Base-by-base conservation (phyloP, 257 asterid species). In the Gynochthodes officinalis region DNA sequence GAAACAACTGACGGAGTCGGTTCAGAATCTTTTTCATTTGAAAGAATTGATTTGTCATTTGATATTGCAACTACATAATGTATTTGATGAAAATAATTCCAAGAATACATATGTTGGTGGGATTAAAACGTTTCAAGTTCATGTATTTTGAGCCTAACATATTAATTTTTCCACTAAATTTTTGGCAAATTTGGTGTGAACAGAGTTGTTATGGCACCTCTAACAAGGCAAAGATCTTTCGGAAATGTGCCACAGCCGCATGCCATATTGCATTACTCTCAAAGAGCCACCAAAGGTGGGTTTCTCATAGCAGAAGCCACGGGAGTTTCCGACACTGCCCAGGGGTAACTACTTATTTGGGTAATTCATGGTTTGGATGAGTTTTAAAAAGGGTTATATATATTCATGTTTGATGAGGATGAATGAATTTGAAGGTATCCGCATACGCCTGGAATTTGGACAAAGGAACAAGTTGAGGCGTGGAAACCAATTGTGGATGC, bases 171-270 rank as follows among this genome's bases (percentile, higher is more conserved):
- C 10, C 49, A 43, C 1, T 48, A 1, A n/a, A 7, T 37, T 19
- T 33, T 27, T 62, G 42, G 43, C n/a, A 62, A 62, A 62, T 25
- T 43, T 46, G 4, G 32, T 50, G 42, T 37, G 2, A 30, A 18
- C 85, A 88, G 95, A 79, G 74, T 90, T 75, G 91, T 88, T 54
- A 46, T 90, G 85, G 90, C 95, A 12, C 95, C 95, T 2, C 61
- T 90, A 63, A 86, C 95, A 2, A 85, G 95, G 79, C 86, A 81
- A 71, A 81, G 95, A 78, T 88, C 96, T 6, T 86, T 59, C 5
- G 69, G 69, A 54, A 80, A 84, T 42, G 74, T 90, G n/a, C 95
- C 92, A 16, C 96, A 86, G 74, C 88, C 86, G 14, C 92, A 90
- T 77, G 95, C 93, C 71, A 54, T 76, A 55, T 67, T 87, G 81